Evolutionary conservation across 306 rosid species (phyloP), one percentile per base, ranked within the genome.

Genomic region (Hippophae tibetana): DNA sequence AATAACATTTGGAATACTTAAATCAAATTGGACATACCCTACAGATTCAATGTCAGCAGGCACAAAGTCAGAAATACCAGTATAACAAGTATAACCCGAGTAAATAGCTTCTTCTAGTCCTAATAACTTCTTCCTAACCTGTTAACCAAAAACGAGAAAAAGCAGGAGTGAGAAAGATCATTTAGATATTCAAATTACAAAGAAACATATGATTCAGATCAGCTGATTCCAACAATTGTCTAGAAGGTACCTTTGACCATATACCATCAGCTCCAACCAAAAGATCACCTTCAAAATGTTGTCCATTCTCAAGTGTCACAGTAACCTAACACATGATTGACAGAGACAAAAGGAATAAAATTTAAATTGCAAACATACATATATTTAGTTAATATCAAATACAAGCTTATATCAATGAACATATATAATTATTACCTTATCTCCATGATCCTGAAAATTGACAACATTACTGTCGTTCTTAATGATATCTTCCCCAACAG

Each of bases 201-300:
- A 31, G 38, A 31, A 31, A 31, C 38, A 31, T 31, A 4, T 2
- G 38, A 31, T 31, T 31, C 38, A 31, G 38, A 31, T 31, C 38
- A 31, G 38, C 5, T 31, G 5, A 31, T 31, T 1, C 1, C 38
- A 31, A 31, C 38, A 31, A 31, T 31, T 31, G 57, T 6, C 44
- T 6, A 44, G 31, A 67, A 45, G 54, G 18, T 73, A 88, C 99
- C 99, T 92, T 85, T 58, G 99, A 92, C 95, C 99, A 68, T 66
- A 92, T 92, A 65, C 99, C 99, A 64, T 92, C 99, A 18, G 99
- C 96, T 63, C 99, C 99, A 67, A 92, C 87, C 74, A 92, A 82
- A 59, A 92, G 68, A 80, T 92, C 96, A 31, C 99, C 99, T 63
- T 84, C 99, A 60, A 65, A 82, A 56, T 70, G 74, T 75, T 92